These are phyloP conservation scores for Venturia effusa DNA, from an alignment of 2,329 filamentous ascomycete species.

Conservation along the genomic window DNA sequence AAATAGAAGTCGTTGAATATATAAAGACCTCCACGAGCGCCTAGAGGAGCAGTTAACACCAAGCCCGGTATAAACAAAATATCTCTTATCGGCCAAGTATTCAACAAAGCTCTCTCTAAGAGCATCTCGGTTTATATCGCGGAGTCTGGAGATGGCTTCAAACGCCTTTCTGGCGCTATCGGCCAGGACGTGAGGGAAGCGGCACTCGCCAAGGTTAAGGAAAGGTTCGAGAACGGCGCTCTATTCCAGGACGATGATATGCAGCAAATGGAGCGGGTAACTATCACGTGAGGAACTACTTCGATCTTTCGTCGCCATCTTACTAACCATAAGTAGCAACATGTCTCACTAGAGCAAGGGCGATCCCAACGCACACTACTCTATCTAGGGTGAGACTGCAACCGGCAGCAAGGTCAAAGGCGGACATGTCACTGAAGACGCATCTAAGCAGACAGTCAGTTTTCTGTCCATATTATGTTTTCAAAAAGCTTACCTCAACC, in stretches of 20 bases:
- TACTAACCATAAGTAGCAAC: slow-evolving; percentile 6
- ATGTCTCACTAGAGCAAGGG: slow-evolving; percentile 8
- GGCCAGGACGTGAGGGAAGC: slow-evolving; percentile 5
- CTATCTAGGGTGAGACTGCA: slow-evolving; percentile 8
- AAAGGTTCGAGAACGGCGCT: slow-evolving; percentile 8
- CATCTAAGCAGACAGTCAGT: slow-evolving; percentile 9
- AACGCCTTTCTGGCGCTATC: slow-evolving; percentile 8
- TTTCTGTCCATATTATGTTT: slow-evolving; percentile 1
- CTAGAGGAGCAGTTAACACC: slow-evolving; percentile 1
- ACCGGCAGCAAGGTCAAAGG: background rate
- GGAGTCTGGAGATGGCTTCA: slow-evolving; percentile 7
- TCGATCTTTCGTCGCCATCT: slow-evolving; percentile 7
- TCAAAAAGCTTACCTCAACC: slow-evolving; percentile 7
- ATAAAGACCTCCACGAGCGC: background rate
- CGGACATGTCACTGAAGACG: background rate
- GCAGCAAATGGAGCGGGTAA: slow-evolving; percentile 7
- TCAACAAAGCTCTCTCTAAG: slow-evolving; percentile 8
- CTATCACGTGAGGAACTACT: slow-evolving; percentile 7
- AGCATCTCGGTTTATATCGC: slow-evolving; percentile 6
- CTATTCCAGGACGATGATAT: slow-evolving; percentile 8
- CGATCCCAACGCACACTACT: slow-evolving; percentile 9
- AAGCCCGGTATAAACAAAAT: slow-evolving; percentile 3
- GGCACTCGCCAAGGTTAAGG: slow-evolving; percentile 8
- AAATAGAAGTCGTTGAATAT: slow-evolving; percentile 7
- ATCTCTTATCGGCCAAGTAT: slow-evolving; percentile 5